phyloP scores from a whole-genome alignment of 768 basidiomycete genomes.

The Pleurotus salmoneostramineus region DNA sequence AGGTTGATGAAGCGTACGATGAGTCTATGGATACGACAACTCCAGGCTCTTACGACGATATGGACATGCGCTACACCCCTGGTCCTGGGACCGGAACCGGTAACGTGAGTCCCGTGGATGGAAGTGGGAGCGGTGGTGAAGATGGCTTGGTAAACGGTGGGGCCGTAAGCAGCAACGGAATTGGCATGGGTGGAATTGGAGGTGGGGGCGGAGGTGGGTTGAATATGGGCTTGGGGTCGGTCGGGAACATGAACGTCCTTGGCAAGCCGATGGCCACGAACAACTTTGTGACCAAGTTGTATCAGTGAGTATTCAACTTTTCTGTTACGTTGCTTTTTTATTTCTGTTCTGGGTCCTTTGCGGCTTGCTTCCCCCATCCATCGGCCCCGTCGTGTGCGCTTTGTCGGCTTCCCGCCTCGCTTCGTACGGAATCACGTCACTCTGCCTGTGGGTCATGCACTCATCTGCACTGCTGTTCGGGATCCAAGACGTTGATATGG shows the following conservation, averaged over 20 bases:
- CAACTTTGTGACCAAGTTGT: constrained; percentile 87
- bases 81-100: constrained; percentile 39
- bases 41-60: not conserved
- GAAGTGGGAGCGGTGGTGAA: constrained; percentile 28
- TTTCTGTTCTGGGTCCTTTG: not conserved
- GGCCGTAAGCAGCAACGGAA: constrained; percentile 14
- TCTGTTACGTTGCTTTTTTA: not conserved
- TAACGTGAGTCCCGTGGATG: constrained; percentile 40
- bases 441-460: not conserved
- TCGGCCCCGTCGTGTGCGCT: not conserved
- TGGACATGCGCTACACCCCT: constrained; percentile 6
- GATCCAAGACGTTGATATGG: not conserved
- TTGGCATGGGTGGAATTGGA: constrained; percentile 14
- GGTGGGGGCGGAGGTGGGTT: constrained; percentile 9
- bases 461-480: not conserved
- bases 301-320: constrained; percentile 52
- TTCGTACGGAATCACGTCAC: not conserved
- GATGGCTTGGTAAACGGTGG: constrained; percentile 11
- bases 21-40: constrained; percentile 36
- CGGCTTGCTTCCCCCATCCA: not conserved
- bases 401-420: not conserved
- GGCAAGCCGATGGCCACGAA: constrained; percentile 70
- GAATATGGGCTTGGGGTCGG: constrained; percentile 20
- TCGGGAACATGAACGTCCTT: constrained; percentile 48
- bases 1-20: constrained; percentile 30